Evolutionary conservation across 805 yeast genomes (phyloP), one percentile per base, ranked within the genome.

Genomic region (Allodekkera sacchari): DNA sequence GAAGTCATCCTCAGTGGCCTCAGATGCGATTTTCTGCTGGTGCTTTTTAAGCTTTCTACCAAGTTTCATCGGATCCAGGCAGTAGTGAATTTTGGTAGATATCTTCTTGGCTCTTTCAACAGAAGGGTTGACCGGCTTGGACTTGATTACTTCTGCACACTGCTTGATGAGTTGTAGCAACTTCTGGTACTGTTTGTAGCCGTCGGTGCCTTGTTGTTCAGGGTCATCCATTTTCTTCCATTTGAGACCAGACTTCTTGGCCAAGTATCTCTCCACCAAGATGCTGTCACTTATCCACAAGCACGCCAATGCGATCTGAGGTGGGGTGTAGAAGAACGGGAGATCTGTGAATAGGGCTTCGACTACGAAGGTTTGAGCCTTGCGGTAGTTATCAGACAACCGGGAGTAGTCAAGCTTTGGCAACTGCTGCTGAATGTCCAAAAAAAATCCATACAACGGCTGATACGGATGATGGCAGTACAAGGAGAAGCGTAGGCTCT

Each of bases 221-320:
- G 18, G 32, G 3, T 27, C 23, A 17, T 38, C 36, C 4, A 37
- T 43, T 9, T 43, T 50, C 42, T 42, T 47, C 44, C 33, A 42
- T 37, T 43, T 49, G 15, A 45, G 37, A 28, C 65, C 61, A 42
- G 78, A 78, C 52, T 82, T 83, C 42, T 68, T 64, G 41, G 68
- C 67, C 41, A 89, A 56, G 55, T 88, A 88, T 39, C 74, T 65
- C 33, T 72, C 73, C 2, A 82, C 71, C 23, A 83, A 57, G 16
- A 68, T 71, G 39, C 68, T 74, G 54, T 85, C 83, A 10, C 68
- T 72, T 33, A 69, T 66, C 58, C 80, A 73, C 49, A 88, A 64
- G 11, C 92, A 84, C 0, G 96, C 92, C 32, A 92, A 61, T 1
- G 97, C 96, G 19, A 92, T 83, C 49, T 92, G 98, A 1, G 97